Evolutionary conservation across 805 yeast species (phyloP).

Genomic region (Brettanomyces naardenensis): DNA sequence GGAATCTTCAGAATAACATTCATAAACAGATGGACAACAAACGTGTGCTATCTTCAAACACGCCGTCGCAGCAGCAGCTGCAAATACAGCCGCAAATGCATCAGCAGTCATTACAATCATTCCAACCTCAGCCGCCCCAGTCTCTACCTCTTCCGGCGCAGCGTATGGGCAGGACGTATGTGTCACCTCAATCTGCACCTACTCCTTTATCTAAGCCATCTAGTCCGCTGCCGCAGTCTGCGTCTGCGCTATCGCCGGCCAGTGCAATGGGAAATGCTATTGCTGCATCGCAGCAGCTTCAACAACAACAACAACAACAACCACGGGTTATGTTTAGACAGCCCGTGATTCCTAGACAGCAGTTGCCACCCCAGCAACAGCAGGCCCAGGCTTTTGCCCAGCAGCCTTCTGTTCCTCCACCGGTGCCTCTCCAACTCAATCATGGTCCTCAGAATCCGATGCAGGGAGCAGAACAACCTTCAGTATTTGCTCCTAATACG

Average conservation of each 20-base stretch:
- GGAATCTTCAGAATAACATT: slow-evolving; percentile 19
- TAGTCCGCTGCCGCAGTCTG: neutral
- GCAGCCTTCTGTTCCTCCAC: no score
- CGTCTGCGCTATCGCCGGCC: neutral
- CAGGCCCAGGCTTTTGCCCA: no score
- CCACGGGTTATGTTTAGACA: slow-evolving; percentile 7
- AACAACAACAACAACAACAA: slow-evolving; percentile 5
- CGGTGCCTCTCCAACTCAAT: neutral
- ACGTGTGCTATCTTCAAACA: slow-evolving; percentile 1
- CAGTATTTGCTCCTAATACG: neutral
- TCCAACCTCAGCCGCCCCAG: no score
- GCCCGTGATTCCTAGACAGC: slow-evolving; percentile 10
- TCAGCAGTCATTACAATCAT: slow-evolving; percentile 7
- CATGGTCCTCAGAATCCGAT: neutral
- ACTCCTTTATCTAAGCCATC: neutral
- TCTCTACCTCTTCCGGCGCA: no score
- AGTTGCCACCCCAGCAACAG: slow-evolving; percentile 16
- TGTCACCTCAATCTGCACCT: neutral
- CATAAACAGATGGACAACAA: slow-evolving; percentile 16
- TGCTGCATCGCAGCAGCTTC: slow-evolving; percentile 5
- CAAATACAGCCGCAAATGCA: slow-evolving; percentile 6
- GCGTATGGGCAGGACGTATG: neutral
- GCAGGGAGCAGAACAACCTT: neutral
- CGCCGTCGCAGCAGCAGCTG: neutral
- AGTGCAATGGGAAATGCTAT: slow-evolving; percentile 1